Evolutionary conservation across 2,329 filamentous ascomycete genomes (phyloP), one percentile per base, ranked within the genome.

Genomic region (Alternaria conjuncta): DNA sequence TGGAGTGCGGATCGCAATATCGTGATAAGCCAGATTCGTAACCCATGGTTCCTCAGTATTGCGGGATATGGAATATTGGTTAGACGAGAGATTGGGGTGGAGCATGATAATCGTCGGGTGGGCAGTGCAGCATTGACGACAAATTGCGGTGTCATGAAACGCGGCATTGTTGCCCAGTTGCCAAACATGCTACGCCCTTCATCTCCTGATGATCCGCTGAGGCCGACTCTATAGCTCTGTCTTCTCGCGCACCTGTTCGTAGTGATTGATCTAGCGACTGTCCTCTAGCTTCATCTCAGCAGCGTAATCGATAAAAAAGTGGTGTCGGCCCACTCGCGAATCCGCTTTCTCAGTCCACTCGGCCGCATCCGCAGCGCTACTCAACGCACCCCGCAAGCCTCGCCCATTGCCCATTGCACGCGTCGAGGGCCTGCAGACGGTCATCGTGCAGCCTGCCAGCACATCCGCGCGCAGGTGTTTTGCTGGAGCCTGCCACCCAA

Each of bases 301-400:
- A 20, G 55, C 54, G 59, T 58, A 73, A 75, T 71, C 71, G 71
- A 70, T 72, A 72, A 60, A 57, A 54, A 41, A 54, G 57, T 61
- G 36, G 43, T 60, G 45, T 60, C 59, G 65, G 61, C 67, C 65
- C 67, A 64, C 63, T 58, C 67, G 65, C 62, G 45, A 32, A 51
- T 51, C 55, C 55, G 45, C 55, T 51, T 51, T 51, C 45, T 20
- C 46, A 58, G 55, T 51, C 45, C 45, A 49, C 30, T 50, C 55
- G 60, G 60, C 56, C 56, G 50, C 56, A 59, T 67, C 66, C 63
- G 63, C 68, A 68, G 63, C 71, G 67, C 67, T 63, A 63, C 57
- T 59, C 69, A 56, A 67, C 63, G 63, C 68, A 74, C 70, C 69
- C 74, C 72, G 68, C 74, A 72, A 72, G 71, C 64, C 62, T 64